Conservation (phyloP, 2,329 filamentous ascomycete genomes). For the Alternaria sp. region DNA sequence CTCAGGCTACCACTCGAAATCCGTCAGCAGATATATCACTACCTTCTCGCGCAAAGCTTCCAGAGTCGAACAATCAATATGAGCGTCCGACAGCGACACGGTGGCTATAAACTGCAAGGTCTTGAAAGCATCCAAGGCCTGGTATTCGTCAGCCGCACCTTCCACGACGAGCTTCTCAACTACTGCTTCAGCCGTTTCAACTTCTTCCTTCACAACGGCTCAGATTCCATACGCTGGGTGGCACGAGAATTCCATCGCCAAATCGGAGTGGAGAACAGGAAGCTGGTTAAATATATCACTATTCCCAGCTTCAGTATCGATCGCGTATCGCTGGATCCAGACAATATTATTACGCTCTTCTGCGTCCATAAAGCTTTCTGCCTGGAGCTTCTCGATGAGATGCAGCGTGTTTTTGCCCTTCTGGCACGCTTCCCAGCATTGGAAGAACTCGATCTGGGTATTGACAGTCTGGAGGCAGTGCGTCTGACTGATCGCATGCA, state of each 20-base stretch:
- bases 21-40: background rate
- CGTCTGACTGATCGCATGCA: background rate
- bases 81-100: background rate
- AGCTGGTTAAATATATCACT: background rate
- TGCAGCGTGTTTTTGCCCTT: background rate
- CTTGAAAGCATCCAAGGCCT: background rate
- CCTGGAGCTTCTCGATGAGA: background rate
- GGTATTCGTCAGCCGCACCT: background rate
- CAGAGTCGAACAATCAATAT: background rate
- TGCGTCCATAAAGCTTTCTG: background rate
- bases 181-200: background rate
- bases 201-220: background rate
- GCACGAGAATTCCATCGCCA: background rate
- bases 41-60: background rate
- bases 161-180: background rate
- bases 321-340: background rate
- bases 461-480: background rate
- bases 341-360: background rate
- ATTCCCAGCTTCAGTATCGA: background rate
- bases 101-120: background rate
- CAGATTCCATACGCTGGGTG: background rate
- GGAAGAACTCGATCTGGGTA: background rate
- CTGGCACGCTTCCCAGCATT: background rate
- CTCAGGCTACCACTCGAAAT: slow-evolving; percentile 1
- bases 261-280: background rate